phyloP scores from a whole-genome alignment of 495 filamentous ascomycete species.

The Neurospora sublineolata region DNA sequence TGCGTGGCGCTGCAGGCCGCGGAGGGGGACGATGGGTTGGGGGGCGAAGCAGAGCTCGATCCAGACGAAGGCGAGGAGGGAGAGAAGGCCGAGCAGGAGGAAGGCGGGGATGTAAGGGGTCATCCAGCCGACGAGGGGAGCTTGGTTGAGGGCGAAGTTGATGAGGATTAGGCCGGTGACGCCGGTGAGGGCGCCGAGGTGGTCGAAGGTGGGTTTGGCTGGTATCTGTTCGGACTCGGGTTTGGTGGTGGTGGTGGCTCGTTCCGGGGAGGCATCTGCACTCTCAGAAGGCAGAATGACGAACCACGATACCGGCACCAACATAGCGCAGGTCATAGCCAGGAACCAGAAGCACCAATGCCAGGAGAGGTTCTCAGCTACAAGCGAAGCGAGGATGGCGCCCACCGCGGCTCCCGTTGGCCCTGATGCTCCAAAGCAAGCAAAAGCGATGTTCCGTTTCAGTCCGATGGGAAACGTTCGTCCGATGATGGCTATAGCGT shows the following conservation, averaged over 20 bases:
- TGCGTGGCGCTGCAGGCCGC: conserved; percentile 35
- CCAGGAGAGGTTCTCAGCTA: conserved; percentile 48
- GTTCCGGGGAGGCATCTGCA: conserved; percentile 3
- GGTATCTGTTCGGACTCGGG: too few relatives aligned
- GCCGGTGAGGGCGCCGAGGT: conserved; percentile 36
- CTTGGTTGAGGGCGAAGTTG: conserved; percentile 52
- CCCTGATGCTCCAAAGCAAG: conserved; percentile 49
- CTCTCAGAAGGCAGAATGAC: conserved; percentile 34
- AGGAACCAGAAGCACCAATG: conserved; percentile 54
- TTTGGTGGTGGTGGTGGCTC: not conserved
- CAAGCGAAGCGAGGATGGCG: conserved; percentile 36
- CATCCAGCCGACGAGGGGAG: conserved; percentile 44
- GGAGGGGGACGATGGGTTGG: conserved; percentile 44
- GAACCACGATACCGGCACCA: conserved; percentile 29
- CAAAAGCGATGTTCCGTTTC: conserved; percentile 48
- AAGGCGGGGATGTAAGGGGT: conserved; percentile 37
- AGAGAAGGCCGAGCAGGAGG: conserved; percentile 41
- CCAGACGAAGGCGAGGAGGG: conserved; percentile 37
- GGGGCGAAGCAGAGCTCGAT: conserved; percentile 30
- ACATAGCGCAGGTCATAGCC: conserved; percentile 33
- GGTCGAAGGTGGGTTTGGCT: conserved; percentile 31
- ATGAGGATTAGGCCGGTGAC: conserved; percentile 44
- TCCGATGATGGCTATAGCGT: conserved; percentile 50
- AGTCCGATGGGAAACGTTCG: conserved; percentile 38
- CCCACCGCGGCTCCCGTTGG: conserved; percentile 46